A percentile compares a stretch with the other conserved stretches of the same genome.
Evolutionary conservation across 805 yeast species (phyloP).

Genomic region (Candida cerambycidarum): DNA sequence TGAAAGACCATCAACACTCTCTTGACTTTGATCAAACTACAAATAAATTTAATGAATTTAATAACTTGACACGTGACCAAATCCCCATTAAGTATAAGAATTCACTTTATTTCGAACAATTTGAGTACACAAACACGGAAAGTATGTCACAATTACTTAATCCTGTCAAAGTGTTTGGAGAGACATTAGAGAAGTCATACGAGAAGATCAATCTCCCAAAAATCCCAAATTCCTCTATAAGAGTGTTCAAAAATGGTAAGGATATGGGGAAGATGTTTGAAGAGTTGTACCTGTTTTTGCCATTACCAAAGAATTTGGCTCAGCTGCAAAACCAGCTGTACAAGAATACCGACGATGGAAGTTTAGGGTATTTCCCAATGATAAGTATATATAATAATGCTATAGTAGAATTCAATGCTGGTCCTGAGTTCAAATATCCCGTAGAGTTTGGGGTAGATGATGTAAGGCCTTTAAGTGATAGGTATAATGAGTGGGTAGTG

Average conservation of each 20-base stretch:
- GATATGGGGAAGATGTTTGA: slow-evolving; percentile 64
- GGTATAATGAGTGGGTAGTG: slow-evolving; percentile 68
- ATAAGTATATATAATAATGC: slow-evolving; percentile 82
- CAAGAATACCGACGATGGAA: slow-evolving; percentile 69
- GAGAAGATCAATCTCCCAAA: slow-evolving; percentile 33
- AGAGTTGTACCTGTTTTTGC: slow-evolving; percentile 70
- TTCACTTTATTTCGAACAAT: slow-evolving; percentile 78
- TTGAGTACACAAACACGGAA: slow-evolving; percentile 70
- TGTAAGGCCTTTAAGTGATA: slow-evolving; percentile 46
- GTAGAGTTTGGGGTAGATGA: slow-evolving; percentile 36
- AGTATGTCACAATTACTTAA: slow-evolving; percentile 72
- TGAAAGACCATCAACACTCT: slow-evolving; percentile 43
- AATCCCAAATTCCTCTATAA: slow-evolving; percentile 58
- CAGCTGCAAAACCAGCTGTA: slow-evolving; percentile 41
- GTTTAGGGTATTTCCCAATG: slow-evolving; percentile 89
- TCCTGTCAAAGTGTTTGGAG: slow-evolving; percentile 72
- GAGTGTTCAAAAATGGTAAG: slow-evolving; percentile 77
- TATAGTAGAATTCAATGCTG: slow-evolving; percentile 64
- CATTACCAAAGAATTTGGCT: slow-evolving; percentile 57
- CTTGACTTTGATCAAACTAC: slow-evolving; percentile 29
- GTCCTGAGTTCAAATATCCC: slow-evolving; percentile 52
- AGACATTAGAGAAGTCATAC: slow-evolving; percentile 47
- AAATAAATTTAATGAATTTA: slow-evolving; percentile 20
- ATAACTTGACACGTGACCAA: slow-evolving; percentile 71
- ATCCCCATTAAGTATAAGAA: slow-evolving; percentile 82